Percentiles rank a stretch among this genome's conserved stretches.
Conservation (phyloP, 345 rosid genomes). For the Citropsis articulata region DNA sequence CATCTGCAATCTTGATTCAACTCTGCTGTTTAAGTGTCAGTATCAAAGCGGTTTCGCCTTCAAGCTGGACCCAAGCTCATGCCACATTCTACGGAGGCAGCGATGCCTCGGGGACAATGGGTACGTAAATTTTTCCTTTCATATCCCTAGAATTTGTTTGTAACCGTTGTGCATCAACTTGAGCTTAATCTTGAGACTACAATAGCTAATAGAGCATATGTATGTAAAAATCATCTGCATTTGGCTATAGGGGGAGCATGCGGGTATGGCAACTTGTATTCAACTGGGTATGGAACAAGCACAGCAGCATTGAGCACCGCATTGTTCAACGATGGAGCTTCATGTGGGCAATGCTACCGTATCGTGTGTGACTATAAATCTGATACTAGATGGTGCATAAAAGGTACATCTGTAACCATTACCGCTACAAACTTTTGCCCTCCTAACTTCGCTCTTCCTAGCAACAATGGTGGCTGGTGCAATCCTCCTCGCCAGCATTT, state of each 20-base stretch:
- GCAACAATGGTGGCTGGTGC: slow-evolving; percentile 93
- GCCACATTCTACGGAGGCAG: slow-evolving; percentile 86
- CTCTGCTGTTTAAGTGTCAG: slow-evolving; percentile 23
- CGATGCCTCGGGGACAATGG: slow-evolving; percentile 88
- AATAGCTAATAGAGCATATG: too few relatives aligned
- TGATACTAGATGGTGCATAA: slow-evolving; percentile 65
- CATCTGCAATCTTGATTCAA: slow-evolving; percentile 35
- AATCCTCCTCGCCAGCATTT: slow-evolving; percentile 93
- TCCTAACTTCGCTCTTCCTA: slow-evolving; percentile 67
- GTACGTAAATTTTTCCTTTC: slow-evolving; percentile 21
- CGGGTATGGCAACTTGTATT: slow-evolving; percentile 69
- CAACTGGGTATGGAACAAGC: slow-evolving; percentile 62
- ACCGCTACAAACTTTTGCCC: slow-evolving; percentile 86
- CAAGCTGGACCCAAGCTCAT: slow-evolving; percentile 60
- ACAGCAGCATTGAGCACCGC: slow-evolving; percentile 83
- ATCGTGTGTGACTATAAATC: slow-evolving; percentile 55
- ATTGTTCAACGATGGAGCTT: slow-evolving; percentile 62
- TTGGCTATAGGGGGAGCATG: slow-evolving; percentile 67
- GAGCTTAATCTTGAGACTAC: neutral
- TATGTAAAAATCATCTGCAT: neutral
- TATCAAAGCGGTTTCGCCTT: slow-evolving; percentile 45
- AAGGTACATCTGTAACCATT: slow-evolving; percentile 51
- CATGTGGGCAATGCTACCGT: slow-evolving; percentile 69
- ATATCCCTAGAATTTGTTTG: neutral
- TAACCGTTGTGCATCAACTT: neutral